A percentile compares a stretch with the other conserved stretches of the same genome.
Evolutionary conservation across 257 asterid species (phyloP).

Genomic region (Solanum raphanifolium): DNA sequence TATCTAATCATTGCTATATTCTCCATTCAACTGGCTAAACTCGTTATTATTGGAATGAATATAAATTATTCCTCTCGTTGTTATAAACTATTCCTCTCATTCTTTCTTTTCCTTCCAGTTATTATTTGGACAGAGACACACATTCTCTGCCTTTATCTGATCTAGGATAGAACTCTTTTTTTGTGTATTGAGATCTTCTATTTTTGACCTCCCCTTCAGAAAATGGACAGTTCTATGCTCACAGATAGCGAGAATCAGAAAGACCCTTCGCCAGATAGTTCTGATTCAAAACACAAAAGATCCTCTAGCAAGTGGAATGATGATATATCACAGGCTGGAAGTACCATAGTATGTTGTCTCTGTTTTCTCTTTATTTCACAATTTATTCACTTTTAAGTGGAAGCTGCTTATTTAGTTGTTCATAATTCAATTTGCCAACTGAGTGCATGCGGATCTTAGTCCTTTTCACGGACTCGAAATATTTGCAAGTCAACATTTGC

Average conservation of each 20-base stretch:
- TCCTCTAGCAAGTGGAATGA: slow-evolving; percentile 85
- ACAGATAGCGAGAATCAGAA: slow-evolving; percentile 49
- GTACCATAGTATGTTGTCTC: slow-evolving; percentile 61
- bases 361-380: slow-evolving; percentile 3
- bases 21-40: background rate
- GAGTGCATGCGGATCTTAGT: background rate
- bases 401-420: background rate
- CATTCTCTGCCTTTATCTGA: background rate
- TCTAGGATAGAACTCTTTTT: background rate
- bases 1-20: background rate
- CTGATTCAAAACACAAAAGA: slow-evolving; percentile 41
- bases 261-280: slow-evolving; percentile 33
- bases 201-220: slow-evolving; percentile 41
- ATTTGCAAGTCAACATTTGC: background rate
- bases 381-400: background rate
- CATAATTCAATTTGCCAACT: background rate
- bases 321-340: slow-evolving; percentile 77
- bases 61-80: background rate
- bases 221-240: slow-evolving; percentile 58
- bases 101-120: background rate
- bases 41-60: background rate
- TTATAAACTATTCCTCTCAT: background rate
- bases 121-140: background rate
- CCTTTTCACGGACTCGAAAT: background rate
- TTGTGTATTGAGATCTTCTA: slow-evolving; percentile 10